Base-by-base conservation (phyloP, 257 asterid genomes). In the Mitragyna speciosa region DNA sequence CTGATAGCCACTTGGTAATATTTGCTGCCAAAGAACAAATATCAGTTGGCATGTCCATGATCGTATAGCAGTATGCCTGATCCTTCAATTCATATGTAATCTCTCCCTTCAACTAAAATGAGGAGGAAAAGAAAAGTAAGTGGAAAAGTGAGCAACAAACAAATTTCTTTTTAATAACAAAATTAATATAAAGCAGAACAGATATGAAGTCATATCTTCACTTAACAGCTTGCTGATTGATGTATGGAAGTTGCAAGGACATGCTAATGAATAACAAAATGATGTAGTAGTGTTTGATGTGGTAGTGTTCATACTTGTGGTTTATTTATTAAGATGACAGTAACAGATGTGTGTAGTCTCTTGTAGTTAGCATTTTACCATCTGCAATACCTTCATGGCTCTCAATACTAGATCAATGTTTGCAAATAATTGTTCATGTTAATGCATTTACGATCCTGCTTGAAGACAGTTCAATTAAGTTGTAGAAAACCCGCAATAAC, bases 1-100 rank as follows among this genome's bases (percentile, higher is more conserved):
- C 95, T 61, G 87, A 91, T 79, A 95, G 89, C 99, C 99, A 95
- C 78, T 86, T 89, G 22, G 97, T 80, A 54, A 91, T 87, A 49
- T 80, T 87, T 72, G 90, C 88, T 80, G 97, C 92, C 86, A 95
- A 84, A 85, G 92, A 87, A 88, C 98, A 92, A 51, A 91, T 82
- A 86, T 95, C 97, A 67, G 84, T 84, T 24, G 98, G 98, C 66
- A 87, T 86, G 75, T 87, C 87, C 79, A 83, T 48, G 49, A 92
- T 76, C 80, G 70, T 87, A 79, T 88, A 95, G 79, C 98, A 92
- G 75, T 86, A 90, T 76, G 99, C 99, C 58, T 88, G 96, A 88
- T 95, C 99, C 91, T 93, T 93, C 88, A 95, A 78, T 80, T 95
- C 97, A 76, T 92, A 95, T 31, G 97, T 86, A 76, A 95, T 87